Base-by-base conservation (phyloP, 2,329 filamentous ascomycete genomes). In the Penicillium sp. region DNA sequence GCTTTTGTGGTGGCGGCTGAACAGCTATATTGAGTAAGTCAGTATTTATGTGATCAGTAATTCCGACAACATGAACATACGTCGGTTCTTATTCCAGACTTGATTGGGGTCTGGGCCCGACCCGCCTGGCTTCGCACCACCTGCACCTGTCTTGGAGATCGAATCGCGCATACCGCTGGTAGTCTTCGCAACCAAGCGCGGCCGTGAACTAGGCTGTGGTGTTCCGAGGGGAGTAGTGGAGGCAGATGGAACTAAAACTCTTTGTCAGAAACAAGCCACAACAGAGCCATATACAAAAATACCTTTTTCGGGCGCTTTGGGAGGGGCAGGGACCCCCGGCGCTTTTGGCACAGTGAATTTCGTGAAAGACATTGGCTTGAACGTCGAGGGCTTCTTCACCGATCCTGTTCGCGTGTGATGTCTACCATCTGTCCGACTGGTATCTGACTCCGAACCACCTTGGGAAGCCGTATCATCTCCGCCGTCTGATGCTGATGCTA, bases 81-180 rank as follows among this genome's bases (percentile, higher is more conserved):
- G 83, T 73, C 84, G 79, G 67, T 87, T 88, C 73, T 85, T 87
- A 68, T 88, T 88, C 85, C 85, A 88, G 49, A 88, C 85, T 71
- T 85, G 85, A 71, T 79, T 85, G n/a, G 83, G 83, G 72, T 87
- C 84, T 48, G 85, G 84, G n/a, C 82, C 83, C 61, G 72, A 71
- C 58, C 71, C 71, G 51, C 78, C 78, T 54, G 76, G 76, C 56
- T 76, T 75, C 46, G 75, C 76, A 52, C 74, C 73, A 53, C 68
- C 72, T 53, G 80, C 72, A 47, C 75, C 75, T 23, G 78, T 63
- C 55, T 82, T 82, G 35, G 80, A 78, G 43, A 80, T 67, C 18
- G 78, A 76, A 57, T 81, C 80, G 56, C 80, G 76, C 53, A 81
- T 70, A 25, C 77, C 78, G 60, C 79, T 78, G 18, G 82, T 83